phyloP scores from a whole-genome alignment of 2,329 filamentous ascomycete genomes.

The Trichoderma sp. region DNA sequence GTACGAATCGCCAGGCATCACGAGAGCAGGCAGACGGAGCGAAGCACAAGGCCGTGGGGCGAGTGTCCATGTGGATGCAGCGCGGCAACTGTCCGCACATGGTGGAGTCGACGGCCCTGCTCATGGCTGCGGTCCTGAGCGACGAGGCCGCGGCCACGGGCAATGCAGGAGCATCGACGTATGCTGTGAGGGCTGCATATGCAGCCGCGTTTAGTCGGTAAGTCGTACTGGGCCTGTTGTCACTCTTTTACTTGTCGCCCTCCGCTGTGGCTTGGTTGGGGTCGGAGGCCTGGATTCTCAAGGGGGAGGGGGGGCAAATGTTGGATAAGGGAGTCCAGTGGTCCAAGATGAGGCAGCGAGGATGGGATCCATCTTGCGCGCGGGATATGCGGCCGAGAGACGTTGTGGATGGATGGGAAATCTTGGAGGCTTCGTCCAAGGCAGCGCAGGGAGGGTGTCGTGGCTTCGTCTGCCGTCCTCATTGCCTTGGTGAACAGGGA shows the following conservation, averaged over 20 bases:
- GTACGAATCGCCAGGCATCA: constrained; percentile 10
- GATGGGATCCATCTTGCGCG: not conserved
- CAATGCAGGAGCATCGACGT: constrained; percentile 50
- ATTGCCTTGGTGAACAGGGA: not conserved
- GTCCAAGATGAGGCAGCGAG: not conserved
- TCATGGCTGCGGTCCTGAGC: constrained; percentile 69
- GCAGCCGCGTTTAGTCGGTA: constrained; percentile 74
- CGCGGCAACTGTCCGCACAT: constrained; percentile 75
- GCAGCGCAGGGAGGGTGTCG: constrained; percentile 13
- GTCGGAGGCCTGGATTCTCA: not conserved
- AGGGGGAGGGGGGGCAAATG: not conserved
- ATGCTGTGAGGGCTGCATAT: constrained; percentile 70
- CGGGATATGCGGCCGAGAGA: constrained; percentile 17
- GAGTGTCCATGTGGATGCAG: constrained; percentile 69
- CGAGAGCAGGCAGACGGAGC: constrained; percentile 21
- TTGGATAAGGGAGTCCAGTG: constrained; percentile 10
- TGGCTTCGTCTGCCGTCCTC: not conserved
- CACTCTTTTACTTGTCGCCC: not conserved
- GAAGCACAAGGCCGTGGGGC: constrained; percentile 54
- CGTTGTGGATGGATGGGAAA: not conserved
- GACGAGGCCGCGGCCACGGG: constrained; percentile 51
- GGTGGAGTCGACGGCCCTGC: constrained; percentile 75
- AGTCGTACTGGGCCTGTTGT: constrained; percentile 36
- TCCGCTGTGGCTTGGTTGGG: constrained; percentile 11
- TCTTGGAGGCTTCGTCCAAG: not conserved